Evolutionary conservation across 176 grass and related monocot species (phyloP).

Genomic region (Cenchrus purpureus): DNA sequence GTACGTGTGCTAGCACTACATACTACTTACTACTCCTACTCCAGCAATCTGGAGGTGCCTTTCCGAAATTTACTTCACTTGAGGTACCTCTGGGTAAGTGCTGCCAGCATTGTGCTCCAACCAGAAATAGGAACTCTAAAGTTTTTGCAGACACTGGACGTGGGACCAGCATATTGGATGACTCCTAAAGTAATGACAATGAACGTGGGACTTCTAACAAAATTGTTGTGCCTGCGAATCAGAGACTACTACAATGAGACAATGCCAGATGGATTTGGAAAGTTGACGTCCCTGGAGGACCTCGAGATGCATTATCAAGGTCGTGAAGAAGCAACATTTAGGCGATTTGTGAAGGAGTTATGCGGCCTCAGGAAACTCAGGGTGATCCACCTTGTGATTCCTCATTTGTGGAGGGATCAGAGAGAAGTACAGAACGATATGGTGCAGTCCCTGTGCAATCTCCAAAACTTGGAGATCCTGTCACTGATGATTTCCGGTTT

Average conservation of each 20-base stretch:
- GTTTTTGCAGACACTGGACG: slow-evolving; percentile 13
- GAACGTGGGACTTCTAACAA: not conserved
- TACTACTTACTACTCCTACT: too few species aligned
- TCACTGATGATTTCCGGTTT: too few species aligned
- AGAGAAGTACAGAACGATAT: not conserved
- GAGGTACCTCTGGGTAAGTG: not conserved
- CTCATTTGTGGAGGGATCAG: too few species aligned
- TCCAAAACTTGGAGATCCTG: not conserved
- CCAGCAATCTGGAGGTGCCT: too few species aligned
- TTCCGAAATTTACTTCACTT: not conserved
- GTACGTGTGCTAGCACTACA: not conserved
- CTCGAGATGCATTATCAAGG: not conserved
- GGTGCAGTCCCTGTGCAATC: not conserved
- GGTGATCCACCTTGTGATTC: not conserved
- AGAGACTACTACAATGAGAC: too few species aligned
- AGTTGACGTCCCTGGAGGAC: not conserved
- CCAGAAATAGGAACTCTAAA: slow-evolving; percentile 11
- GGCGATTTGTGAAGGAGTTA: not conserved
- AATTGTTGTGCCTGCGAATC: not conserved
- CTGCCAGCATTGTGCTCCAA: not conserved
- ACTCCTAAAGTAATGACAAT: rapidly evolving
- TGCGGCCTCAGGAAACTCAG: not conserved
- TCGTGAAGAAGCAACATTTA: rapidly evolving
- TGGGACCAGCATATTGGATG: too few species aligned
- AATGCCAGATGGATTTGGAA: not conserved